Evolutionary conservation across 768 basidiomycete genomes (phyloP), one percentile per base, ranked within the genome.

Genomic region (Paxillus rubicundulus): DNA sequence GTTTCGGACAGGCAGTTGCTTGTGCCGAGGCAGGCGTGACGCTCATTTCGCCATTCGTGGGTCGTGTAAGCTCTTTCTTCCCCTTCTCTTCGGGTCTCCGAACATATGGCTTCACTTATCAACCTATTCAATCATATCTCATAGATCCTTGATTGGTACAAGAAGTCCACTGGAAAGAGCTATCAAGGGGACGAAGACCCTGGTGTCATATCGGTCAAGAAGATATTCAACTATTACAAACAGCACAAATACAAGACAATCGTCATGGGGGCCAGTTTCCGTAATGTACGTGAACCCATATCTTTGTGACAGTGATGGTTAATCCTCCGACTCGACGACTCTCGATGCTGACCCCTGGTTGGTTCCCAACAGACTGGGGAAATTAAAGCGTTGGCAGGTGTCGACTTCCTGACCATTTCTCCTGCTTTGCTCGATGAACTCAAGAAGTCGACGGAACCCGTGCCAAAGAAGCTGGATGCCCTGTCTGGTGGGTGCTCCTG

Each of bases 251-350:
- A 99, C 84, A 92, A 94, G 66, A 99, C 97, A 62, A 98, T 99
- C 74, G 96, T 98, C 72, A 98, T 98, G 97, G 97, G 96, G 69
- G 97, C 97, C 54, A 96, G 93, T 30, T 98, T 99, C 94, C 90
- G 97, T 70, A 98, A 98, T 79, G 87, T 94, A 61, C 52, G 88
- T 76, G 3, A 16, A 47, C 44, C 10, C 33, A 20, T 12, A 38
- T 36, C 28, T 49, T 20, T 30, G 24, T 50, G 14, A 33, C n/a
- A 20, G 28, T n/a, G 27, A 30, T 49, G 8, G 28, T 50, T 43
- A 36, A 49, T 48, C 18, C 17, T 30, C 49, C 61, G 40, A 52
- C 34, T 17, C 45, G 14, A 38, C 33, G 14, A 50, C 36, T 5
- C 41, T 20, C 30, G 46, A 61, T 40, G 47, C 21, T 52, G 20